Base-by-base conservation (phyloP, 148 eudicot species). In the Chenopodium berlandieri region DNA sequence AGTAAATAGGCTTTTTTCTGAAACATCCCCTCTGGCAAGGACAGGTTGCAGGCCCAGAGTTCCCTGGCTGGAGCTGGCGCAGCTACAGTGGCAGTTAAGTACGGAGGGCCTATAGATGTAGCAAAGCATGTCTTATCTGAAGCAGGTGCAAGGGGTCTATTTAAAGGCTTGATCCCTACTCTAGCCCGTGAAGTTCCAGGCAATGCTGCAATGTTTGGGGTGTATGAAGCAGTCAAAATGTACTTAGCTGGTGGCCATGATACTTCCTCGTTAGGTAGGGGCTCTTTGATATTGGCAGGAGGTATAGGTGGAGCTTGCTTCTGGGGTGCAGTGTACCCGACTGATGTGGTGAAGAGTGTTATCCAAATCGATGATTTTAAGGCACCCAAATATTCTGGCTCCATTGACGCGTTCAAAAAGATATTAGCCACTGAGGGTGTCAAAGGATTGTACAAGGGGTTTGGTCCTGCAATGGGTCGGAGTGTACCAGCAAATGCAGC, bases 401-500 rank as follows among this genome's bases (percentile, higher is more conserved):
- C 94, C 0, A 67, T 96, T 9, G 90, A 96, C 75, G 97, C 99
- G 11, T 91, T 92, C 75, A 91, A 75, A 75, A 94, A 88, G 88
- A 96, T 91, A 72, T n/a, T 90, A 81, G 87, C 84, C 4, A 56
- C 90, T 0, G 99, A 96, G 78, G 99, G 99, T 66, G 89, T 88
- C 32, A 91, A 90, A 73, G 99, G 99, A 22, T 78, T 96, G 77
- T 96, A 96, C 79, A 96, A 94, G 84, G 99, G 99, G 31, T 96
- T 94, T 73, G 98, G 98, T 46, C 99, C 99, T 34, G 98, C 99
- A 13, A 94, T 96, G 98, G 93, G 84, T 1, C 83, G 99, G 32
- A 96, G 99, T 72, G 90, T 94, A 52, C 98, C 99, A 4, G 99
- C 99, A 11, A 96, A 96, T 88, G 99, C 94, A 1, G 98, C 99